Conservation (phyloP, 768 basidiomycete species). For the Candolleomyces eurysporus region DNA sequence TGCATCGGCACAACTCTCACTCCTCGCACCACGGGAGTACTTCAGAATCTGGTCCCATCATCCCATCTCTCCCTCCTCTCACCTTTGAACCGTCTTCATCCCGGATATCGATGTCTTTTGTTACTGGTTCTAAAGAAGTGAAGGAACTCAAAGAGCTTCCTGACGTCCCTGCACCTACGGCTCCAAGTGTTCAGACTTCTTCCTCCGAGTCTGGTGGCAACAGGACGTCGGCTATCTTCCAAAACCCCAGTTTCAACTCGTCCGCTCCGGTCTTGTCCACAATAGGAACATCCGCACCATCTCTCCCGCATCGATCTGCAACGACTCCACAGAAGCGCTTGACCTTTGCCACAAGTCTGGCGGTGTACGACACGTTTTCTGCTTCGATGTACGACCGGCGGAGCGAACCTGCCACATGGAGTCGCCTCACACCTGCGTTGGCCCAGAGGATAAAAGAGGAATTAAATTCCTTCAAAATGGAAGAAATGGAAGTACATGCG, state of each 20-base stretch:
- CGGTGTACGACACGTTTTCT: slow-evolving; percentile 97
- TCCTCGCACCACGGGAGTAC: slow-evolving; percentile 40
- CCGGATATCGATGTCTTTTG: slow-evolving; percentile 25
- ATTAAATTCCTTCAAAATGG: slow-evolving; percentile 98
- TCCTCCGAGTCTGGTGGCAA: slow-evolving; percentile 39
- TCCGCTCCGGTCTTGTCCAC: slow-evolving; percentile 85
- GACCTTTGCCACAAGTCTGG: slow-evolving; percentile 88
- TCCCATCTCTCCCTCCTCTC: slow-evolving; percentile 63
- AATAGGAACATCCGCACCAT: slow-evolving; percentile 44
- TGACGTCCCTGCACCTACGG: slow-evolving; percentile 30
- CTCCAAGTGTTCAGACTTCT: slow-evolving; percentile 11
- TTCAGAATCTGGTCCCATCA: slow-evolving; percentile 23
- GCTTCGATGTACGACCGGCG: slow-evolving; percentile 88
- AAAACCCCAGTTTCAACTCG: slow-evolving; percentile 79
- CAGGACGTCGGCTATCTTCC: slow-evolving; percentile 58
- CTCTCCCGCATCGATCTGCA: slow-evolving; percentile 69
- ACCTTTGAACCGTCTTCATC: slow-evolving; percentile 49
- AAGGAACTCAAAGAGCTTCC: slow-evolving; percentile 15
- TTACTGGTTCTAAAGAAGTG: slow-evolving; percentile 30
- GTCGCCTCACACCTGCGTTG: slow-evolving; percentile 88
- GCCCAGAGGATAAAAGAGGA: slow-evolving; percentile 98
- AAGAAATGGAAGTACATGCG: slow-evolving; percentile 99
- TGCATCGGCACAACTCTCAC: slow-evolving; percentile 66
- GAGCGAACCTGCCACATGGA: slow-evolving; percentile 97
- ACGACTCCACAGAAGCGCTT: slow-evolving; percentile 71